phyloP scores from a whole-genome alignment of 83 land plant species.

The Picea mariana region DNA sequence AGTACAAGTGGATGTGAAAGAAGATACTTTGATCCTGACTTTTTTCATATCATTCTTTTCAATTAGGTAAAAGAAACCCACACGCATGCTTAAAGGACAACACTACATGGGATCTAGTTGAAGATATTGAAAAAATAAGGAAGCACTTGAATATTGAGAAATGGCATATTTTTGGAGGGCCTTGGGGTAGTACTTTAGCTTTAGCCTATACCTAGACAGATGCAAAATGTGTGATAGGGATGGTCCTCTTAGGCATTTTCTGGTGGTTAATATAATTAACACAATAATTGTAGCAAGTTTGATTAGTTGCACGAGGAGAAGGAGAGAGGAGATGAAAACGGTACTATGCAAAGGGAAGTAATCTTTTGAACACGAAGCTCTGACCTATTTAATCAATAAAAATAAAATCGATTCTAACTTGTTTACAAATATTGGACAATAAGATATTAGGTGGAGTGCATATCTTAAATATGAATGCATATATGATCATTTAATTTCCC shows the following conservation, averaged over 20 bases:
- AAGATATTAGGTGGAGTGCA: too few species aligned
- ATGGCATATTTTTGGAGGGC: conserved; percentile 64
- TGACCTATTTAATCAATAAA: too few species aligned
- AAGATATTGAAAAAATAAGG: conserved; percentile 43
- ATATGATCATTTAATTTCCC: too few species aligned
- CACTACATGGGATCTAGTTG: conserved; percentile 48
- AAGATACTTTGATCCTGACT: conserved; percentile 47
- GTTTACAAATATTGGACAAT: too few species aligned
- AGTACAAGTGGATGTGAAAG: conserved; percentile 37
- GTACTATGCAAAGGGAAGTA: too few species aligned
- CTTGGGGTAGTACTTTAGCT: conserved; percentile 61
- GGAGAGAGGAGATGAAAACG: too few species aligned
- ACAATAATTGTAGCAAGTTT: too few species aligned
- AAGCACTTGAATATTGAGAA: conserved; percentile 43
- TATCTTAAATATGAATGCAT: too few species aligned
- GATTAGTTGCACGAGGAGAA: too few species aligned
- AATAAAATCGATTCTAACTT: too few species aligned
- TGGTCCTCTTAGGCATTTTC: conserved; percentile 86
- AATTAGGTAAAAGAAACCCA: conserved; percentile 56
- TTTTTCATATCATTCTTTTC: conserved; percentile 41
- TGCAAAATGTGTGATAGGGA: conserved; percentile 56
- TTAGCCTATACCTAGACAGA: conserved; percentile 40
- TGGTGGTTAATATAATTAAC: too few species aligned
- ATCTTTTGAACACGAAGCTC: too few species aligned
- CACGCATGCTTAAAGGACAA: conserved; percentile 57